These are phyloP conservation scores for Fragaria nilgerrensis DNA, from an alignment of 306 rosid species.

Conservation along the genomic window DNA sequence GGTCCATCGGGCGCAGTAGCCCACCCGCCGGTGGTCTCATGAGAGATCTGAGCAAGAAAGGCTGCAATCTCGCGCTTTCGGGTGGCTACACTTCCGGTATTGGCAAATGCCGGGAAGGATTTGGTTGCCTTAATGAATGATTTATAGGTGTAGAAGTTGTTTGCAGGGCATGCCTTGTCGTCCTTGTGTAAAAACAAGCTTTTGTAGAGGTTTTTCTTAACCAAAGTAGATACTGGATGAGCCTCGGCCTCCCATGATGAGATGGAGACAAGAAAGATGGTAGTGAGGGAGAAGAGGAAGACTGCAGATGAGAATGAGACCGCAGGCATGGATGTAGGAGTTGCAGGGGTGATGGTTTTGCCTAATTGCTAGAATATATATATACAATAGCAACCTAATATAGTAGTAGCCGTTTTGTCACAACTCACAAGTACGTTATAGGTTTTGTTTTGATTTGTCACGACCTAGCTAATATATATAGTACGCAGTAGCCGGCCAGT, in stretches of 20 bases:
- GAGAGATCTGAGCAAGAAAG: conserved; percentile 85
- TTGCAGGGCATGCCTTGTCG: conserved; percentile 79
- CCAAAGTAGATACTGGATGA: conserved; percentile 41
- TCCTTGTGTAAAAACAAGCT: conserved; percentile 73
- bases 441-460: not conserved
- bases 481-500: not conserved
- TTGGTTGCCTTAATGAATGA: conserved; percentile 56
- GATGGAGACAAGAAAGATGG: not conserved
- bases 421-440: not conserved
- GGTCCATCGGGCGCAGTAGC: conserved; percentile 91
- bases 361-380: not conserved
- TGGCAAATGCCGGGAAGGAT: conserved; percentile 59
- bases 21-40: conserved; percentile 90
- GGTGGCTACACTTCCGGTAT: conserved; percentile 39
- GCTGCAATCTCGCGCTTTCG: conserved; percentile 84
- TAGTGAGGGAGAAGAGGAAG: conserved; percentile 1
- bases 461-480: too few relatives aligned
- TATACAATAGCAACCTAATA: not conserved
- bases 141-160: conserved; percentile 57
- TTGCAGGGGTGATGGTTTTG: not conserved
- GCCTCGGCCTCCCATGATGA: conserved; percentile 5
- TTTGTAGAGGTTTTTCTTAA: conserved; percentile 38
- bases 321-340: not conserved
- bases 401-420: not conserved
- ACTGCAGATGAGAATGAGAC: conserved; percentile 1